A percentile compares a stretch with the other conserved stretches of the same genome.
Evolutionary conservation across 306 rosid genomes (phyloP).

Genomic region (Glycine latifolia): DNA sequence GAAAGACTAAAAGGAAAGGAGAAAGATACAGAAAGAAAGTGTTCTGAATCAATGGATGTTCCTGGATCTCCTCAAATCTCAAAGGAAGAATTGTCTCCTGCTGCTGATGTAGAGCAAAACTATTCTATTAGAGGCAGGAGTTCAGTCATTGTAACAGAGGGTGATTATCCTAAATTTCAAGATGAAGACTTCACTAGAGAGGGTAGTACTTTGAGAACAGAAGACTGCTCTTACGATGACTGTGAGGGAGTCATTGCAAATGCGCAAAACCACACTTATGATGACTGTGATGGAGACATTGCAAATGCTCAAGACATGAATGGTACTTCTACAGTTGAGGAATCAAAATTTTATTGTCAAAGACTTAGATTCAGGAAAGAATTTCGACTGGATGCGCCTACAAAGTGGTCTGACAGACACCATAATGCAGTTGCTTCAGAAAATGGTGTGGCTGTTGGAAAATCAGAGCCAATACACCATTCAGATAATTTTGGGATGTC

Average conservation of each 20-base stretch:
- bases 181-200: slow-evolving; percentile 63
- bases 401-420: slow-evolving; percentile 85
- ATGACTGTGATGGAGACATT: slow-evolving; percentile 64
- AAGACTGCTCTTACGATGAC: slow-evolving; percentile 53
- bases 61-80: slow-evolving; percentile 59
- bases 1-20: slow-evolving; percentile 96
- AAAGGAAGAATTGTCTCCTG: slow-evolving; percentile 64
- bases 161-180: slow-evolving; percentile 63
- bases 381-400: slow-evolving; percentile 64
- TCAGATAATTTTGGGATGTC: slow-evolving; percentile 69
- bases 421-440: slow-evolving; percentile 66
- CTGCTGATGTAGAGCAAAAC: slow-evolving; percentile 67
- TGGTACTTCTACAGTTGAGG: slow-evolving; percentile 57
- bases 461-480: slow-evolving; percentile 66
- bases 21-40: slow-evolving; percentile 58
- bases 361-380: slow-evolving; percentile 72
- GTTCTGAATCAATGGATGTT: slow-evolving; percentile 60
- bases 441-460: slow-evolving; percentile 54
- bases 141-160: slow-evolving; percentile 64
- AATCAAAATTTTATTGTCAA: slow-evolving; percentile 64
- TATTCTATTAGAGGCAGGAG: slow-evolving; percentile 53
- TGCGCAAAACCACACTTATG: slow-evolving; percentile 53
- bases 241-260: slow-evolving; percentile 58
- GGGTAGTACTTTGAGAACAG: slow-evolving; percentile 52
- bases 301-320: slow-evolving; percentile 55